phyloP scores from a whole-genome alignment of 148 eudicot genomes.

The Fagopyrum esculentum region DNA sequence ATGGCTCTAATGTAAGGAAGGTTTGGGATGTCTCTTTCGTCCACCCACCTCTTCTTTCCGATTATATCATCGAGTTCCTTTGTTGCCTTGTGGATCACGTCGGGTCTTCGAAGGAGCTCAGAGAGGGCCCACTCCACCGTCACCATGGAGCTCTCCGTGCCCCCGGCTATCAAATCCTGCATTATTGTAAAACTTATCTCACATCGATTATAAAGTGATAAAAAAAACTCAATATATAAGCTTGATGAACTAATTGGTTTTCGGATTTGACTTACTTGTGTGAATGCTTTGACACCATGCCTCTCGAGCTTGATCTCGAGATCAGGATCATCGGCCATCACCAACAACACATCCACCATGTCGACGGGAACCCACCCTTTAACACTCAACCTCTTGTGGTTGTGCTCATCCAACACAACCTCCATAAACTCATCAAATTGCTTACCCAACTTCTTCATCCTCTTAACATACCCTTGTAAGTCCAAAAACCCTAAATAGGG shows the following conservation, averaged over 20 bases:
- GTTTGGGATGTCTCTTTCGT: conserved; percentile 61
- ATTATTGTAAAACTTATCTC: neutral
- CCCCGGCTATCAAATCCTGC: conserved; percentile 85
- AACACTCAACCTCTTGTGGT: conserved; percentile 25
- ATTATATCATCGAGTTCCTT: conserved; percentile 67
- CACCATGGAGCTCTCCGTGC: conserved; percentile 86
- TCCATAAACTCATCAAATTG: conserved; percentile 81
- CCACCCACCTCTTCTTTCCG: conserved; percentile 68
- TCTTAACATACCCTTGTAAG: conserved; percentile 85
- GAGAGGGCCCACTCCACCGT: conserved; percentile 94
- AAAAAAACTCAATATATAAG: neutral
- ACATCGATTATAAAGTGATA: neutral
- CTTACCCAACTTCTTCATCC: conserved; percentile 77
- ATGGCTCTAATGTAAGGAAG: conserved; percentile 74
- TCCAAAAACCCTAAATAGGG: conserved; percentile 65
- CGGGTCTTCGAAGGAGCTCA: conserved; percentile 56
- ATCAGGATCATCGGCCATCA: conserved; percentile 65
- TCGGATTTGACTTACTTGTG: conserved; percentile 37
- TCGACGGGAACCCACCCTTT: conserved; percentile 39
- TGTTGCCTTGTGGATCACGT: conserved; percentile 43
- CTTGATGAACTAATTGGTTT: neutral
- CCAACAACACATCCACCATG: conserved; percentile 79
- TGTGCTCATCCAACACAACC: conserved; percentile 80
- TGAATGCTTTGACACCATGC: conserved; percentile 82
- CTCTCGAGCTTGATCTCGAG: conserved; percentile 80